These are phyloP conservation scores for Globisporangium alternatum DNA, from an alignment of 352 stramenopile genomes.

Conservation along the genomic window DNA sequence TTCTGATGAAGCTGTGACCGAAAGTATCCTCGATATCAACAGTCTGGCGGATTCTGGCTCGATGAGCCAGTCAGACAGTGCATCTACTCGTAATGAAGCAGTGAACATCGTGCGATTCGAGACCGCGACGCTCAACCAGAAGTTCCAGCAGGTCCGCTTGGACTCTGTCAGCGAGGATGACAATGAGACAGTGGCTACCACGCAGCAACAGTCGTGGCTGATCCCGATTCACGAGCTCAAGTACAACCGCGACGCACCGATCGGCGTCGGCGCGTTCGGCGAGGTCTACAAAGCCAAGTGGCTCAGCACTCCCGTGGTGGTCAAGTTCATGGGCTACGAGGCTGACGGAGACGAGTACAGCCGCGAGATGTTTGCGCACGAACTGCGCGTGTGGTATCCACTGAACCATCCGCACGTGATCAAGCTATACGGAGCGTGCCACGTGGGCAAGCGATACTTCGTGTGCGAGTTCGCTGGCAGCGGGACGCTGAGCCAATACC, in stretches of 20 bases:
- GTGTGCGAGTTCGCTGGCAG: neutral
- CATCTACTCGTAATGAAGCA: neutral
- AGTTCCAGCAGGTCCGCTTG: neutral
- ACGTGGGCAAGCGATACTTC: neutral
- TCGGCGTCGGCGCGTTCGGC: neutral
- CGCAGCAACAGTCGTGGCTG: neutral
- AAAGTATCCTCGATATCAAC: neutral
- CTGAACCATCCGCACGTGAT: constrained; percentile 5
- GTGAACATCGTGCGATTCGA: neutral
- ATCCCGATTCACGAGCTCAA: constrained; percentile 3
- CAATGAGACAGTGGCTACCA: neutral
- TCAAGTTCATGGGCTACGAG: constrained; percentile 9
- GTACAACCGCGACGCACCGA: neutral
- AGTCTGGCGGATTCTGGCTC: neutral
- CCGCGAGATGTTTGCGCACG: neutral
- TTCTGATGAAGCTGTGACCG: neutral
- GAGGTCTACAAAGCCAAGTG: constrained; percentile 5
- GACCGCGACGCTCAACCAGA: neutral
- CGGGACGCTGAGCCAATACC: neutral
- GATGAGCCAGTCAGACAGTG: too few relatives aligned
- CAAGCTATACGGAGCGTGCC: constrained; percentile 1
- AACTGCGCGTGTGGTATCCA: neutral
- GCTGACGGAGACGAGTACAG: neutral
- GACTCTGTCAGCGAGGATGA: neutral
- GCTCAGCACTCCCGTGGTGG: neutral